Evolutionary conservation across 768 basidiomycete species (phyloP), one percentile per base, ranked within the genome.

Genomic region (Macrolepiota dolichaula): DNA sequence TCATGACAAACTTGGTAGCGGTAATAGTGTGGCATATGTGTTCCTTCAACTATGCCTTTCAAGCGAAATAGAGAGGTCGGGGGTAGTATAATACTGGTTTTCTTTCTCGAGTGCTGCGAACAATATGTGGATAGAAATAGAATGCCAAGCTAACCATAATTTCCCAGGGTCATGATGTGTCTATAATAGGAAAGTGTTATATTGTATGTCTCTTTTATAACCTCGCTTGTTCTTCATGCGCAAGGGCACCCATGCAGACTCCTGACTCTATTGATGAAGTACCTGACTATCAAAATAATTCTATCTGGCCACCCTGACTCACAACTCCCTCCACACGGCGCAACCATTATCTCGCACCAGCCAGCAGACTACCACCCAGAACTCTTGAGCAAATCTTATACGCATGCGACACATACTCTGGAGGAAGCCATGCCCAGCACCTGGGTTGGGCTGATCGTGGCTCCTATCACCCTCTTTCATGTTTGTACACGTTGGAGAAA

Each of bases 101-200:
- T 27, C 19, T 24, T 32, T 32, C 3, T 32, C 29, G 29, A 32
- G 29, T 32, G 29, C 29, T 32, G 47, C 24, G 47, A 22, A 49
- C 22, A 11, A 22, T 19, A 13, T 27, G 47, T 13, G 22, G 25
- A 24, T 17, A 24, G 47, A 25, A 36, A 27, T 38, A 37, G n/a
- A 27, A 42, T 51, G 57, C 38, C 37, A 59, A 51, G 57, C n/a
- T n/a, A n/a, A n/a, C n/a, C n/a, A n/a, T n/a, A n/a, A 57, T 37
- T 51, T 25, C 52, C 32, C 32, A 35, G 35, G 32, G 29, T 15
- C 37, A 37, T 13, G 17, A 11, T 13, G 32, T 37, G 17, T 19
- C 29, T 7, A 37, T 17, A 53, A 52, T 22, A 36, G 32, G 35
- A 9, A 37, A 22, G 52, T 13, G 19, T 22, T 24, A 4, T 54